Conservation (phyloP, 148 eudicot genomes). For the Nepenthes gracilis region DNA sequence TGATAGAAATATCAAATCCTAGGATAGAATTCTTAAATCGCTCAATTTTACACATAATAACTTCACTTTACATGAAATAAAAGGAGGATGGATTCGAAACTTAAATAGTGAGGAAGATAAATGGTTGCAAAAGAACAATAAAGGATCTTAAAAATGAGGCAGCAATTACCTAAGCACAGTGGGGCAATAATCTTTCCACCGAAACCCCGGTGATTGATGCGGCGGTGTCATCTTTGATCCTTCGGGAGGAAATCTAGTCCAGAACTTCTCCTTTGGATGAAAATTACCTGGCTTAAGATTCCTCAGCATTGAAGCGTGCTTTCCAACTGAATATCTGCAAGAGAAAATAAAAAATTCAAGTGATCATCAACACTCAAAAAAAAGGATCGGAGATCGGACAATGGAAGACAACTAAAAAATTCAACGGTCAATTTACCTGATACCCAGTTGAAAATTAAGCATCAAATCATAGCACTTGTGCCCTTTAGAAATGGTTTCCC, state of each 20-base stretch:
- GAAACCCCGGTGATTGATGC: slow-evolving; percentile 72
- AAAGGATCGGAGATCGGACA: not conserved
- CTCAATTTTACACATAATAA: too few species aligned
- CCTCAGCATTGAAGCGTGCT: slow-evolving; percentile 45
- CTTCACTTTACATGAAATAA: too few species aligned
- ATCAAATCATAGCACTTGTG: slow-evolving; percentile 32
- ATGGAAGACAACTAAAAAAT: not conserved
- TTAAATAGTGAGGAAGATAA: too few species aligned
- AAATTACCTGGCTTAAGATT: slow-evolving; percentile 36
- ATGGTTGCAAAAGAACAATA: not conserved
- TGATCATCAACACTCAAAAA: not conserved
- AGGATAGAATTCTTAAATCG: too few species aligned
- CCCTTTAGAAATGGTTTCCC: slow-evolving; percentile 59
- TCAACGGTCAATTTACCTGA: not conserved
- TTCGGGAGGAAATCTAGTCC: slow-evolving; percentile 90
- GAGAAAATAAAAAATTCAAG: not conserved
- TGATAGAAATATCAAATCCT: too few species aligned
- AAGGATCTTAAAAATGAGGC: not conserved
- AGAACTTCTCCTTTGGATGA: slow-evolving; percentile 65
- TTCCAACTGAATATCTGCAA: slow-evolving; percentile 55
- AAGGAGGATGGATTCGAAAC: too few species aligned
- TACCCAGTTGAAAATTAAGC: slow-evolving; percentile 3
- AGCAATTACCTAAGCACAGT: slow-evolving; percentile 66
- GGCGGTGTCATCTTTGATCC: slow-evolving; percentile 84
- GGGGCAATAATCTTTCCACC: slow-evolving; percentile 98